phyloP scores from a whole-genome alignment of 2,329 filamentous ascomycete genomes.

The Colletotrichum zoysiae region DNA sequence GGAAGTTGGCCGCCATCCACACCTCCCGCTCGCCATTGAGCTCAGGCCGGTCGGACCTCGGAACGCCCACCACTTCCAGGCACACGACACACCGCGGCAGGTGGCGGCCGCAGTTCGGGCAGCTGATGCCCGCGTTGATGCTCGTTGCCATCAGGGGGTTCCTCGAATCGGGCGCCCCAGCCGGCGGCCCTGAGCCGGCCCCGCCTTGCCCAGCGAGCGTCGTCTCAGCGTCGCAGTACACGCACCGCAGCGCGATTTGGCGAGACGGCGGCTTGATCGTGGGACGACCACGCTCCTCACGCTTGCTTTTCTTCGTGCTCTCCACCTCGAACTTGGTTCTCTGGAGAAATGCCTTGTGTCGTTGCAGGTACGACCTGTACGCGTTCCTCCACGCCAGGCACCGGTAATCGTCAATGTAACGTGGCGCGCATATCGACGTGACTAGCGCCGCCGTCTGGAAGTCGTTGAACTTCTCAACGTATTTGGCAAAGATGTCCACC shows the following conservation, averaged over 20 bases:
- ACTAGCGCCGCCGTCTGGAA: constrained; percentile 83
- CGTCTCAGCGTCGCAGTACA: constrained; percentile 77
- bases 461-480: constrained; percentile 81
- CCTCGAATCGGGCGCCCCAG: constrained; percentile 49
- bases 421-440: constrained; percentile 78
- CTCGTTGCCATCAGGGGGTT: constrained; percentile 70
- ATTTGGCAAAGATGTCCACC: constrained; percentile 81
- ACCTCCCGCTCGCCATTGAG: constrained; percentile 60
- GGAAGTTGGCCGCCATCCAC: constrained; percentile 68
- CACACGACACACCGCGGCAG: constrained; percentile 77
- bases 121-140: constrained; percentile 72
- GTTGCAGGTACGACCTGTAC: constrained; percentile 79
- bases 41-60: constrained; percentile 70
- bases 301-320: constrained; percentile 77
- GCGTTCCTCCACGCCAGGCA: constrained; percentile 79
- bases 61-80: constrained; percentile 74
- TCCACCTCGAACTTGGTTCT: constrained; percentile 84
- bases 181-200: constrained; percentile 36
- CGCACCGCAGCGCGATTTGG: constrained; percentile 81
- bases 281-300: constrained; percentile 65
- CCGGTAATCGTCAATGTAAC: constrained; percentile 82
- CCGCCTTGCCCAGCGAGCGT: constrained; percentile 46
- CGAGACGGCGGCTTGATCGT: constrained; percentile 73
- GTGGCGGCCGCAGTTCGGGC: constrained; percentile 75
- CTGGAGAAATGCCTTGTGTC: constrained; percentile 79